Evolutionary conservation across 1,284 basidiomycete genomes (phyloP).

Genomic region (Trichosporon ovoides): DNA sequence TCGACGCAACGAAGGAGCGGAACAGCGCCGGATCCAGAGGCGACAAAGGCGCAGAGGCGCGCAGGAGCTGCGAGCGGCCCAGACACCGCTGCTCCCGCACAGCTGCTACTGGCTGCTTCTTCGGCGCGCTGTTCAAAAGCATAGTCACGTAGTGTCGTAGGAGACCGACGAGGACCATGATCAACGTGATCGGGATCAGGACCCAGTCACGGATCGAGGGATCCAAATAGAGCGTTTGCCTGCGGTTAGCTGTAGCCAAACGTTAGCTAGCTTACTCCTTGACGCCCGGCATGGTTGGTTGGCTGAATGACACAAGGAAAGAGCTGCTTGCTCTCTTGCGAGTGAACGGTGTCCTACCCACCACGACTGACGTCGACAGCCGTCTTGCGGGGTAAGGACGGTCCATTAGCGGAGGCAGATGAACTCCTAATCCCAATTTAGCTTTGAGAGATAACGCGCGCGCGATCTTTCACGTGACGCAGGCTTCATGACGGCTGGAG

Average conservation of each 20-base stretch:
- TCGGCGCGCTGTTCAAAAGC: slow-evolving; percentile 77
- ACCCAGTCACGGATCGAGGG: slow-evolving; percentile 53
- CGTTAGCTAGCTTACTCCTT: slow-evolving; percentile 13
- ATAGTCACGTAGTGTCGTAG: slow-evolving; percentile 88
- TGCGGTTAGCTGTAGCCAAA: slow-evolving; percentile 21
- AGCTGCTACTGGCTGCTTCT: slow-evolving; percentile 68
- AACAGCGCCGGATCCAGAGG: slow-evolving; percentile 71
- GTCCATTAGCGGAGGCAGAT: neutral
- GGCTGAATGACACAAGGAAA: neutral
- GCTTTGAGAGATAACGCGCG: too few species aligned
- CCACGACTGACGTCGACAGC: neutral
- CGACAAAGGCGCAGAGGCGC: slow-evolving; percentile 69
- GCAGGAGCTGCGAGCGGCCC: slow-evolving; percentile 72
- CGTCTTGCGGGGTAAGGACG: too few species aligned
- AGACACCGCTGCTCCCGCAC: slow-evolving; percentile 94
- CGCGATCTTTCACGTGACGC: neutral
- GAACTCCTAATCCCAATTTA: too few species aligned
- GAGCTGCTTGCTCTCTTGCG: neutral
- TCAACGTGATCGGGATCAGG: slow-evolving; percentile 91
- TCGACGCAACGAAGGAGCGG: slow-evolving; percentile 65
- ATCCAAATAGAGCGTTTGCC: slow-evolving; percentile 11
- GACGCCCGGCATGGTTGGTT: slow-evolving; percentile 11
- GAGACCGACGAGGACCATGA: slow-evolving; percentile 95
- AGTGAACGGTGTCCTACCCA: neutral
- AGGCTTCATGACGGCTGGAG: neutral